A percentile compares a stretch with the other conserved stretches of the same genome.
Conservation (phyloP, 495 filamentous ascomycete species). For the Hypoxylon fuscum region DNA sequence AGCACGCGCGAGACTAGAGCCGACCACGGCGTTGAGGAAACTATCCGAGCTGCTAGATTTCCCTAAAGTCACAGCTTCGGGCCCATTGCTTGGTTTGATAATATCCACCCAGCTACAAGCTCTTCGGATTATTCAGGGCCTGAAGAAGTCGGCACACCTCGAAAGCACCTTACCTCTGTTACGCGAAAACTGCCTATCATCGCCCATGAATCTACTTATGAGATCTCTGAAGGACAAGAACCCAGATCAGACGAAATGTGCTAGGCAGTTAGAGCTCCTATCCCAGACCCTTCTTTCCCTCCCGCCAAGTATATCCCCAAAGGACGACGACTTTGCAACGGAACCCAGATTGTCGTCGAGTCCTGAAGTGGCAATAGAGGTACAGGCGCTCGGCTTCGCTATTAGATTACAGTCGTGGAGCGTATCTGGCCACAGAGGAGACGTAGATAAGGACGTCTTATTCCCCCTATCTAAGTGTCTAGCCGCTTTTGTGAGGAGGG, state of each 20-base stretch:
- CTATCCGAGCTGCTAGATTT: conserved; percentile 74
- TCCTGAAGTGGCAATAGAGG: conserved; percentile 65
- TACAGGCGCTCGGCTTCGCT: conserved; percentile 75
- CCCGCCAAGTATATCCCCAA: conserved; percentile 63
- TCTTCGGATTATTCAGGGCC: conserved; percentile 57
- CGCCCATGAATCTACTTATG: conserved; percentile 72
- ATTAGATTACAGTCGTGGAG: conserved; percentile 76
- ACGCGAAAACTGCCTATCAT: conserved; percentile 58
- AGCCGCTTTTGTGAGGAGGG: conserved; percentile 66
- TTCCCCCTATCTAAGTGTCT: conserved; percentile 75
- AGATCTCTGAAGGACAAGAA: conserved; percentile 57
- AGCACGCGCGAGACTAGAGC: conserved; percentile 30
- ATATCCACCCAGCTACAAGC: conserved; percentile 63
- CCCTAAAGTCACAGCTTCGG: conserved; percentile 47
- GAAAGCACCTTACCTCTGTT: conserved; percentile 59
- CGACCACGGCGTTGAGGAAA: conserved; percentile 53
- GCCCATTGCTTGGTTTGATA: conserved; percentile 54
- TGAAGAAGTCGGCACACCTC: conserved; percentile 60
- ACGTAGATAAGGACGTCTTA: conserved; percentile 73
- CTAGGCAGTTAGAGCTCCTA: conserved; percentile 73
- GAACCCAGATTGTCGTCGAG: conserved; percentile 62
- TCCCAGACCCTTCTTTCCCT: conserved; percentile 73
- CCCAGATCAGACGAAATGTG: conserved; percentile 64
- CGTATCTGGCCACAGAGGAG: conserved; percentile 71
- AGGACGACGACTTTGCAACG: conserved; percentile 59